phyloP scores from a whole-genome alignment of 371 early-diverging fungal genomes.

The Fennellomyces sp. region DNA sequence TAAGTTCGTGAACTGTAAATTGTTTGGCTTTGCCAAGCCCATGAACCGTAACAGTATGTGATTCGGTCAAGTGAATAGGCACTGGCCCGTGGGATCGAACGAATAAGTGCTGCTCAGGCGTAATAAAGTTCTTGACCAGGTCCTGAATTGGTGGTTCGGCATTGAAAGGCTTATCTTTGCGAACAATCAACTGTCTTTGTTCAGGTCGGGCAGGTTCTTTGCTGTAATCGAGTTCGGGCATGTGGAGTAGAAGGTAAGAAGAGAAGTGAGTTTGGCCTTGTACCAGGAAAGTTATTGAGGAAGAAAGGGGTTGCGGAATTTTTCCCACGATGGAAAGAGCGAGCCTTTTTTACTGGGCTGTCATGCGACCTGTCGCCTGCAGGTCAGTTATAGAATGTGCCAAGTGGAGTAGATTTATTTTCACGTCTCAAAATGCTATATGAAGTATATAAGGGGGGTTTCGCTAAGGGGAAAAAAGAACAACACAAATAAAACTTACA shows the following conservation, averaged over 20 bases:
- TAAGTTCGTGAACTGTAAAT: constrained; percentile 51
- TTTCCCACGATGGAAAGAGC: no score
- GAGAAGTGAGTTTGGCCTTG: no score
- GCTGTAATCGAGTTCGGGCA: constrained; percentile 30
- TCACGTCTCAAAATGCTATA: no score
- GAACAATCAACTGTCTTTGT: constrained; percentile 32
- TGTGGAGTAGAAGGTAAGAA: neutral
- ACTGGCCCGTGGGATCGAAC: constrained; percentile 88
- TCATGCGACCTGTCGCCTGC: neutral
- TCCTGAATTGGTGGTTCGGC: constrained; percentile 55
- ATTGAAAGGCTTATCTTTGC: constrained; percentile 57
- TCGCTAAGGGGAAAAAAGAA: neutral
- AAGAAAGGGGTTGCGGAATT: no score
- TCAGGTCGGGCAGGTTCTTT: constrained; percentile 31
- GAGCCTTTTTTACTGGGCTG: neutral
- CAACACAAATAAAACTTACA: neutral
- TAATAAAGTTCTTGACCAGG: constrained; percentile 55
- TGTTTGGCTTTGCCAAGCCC: constrained; percentile 7
- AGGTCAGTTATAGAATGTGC: neutral
- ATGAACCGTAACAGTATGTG: constrained; percentile 47
- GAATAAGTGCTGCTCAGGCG: constrained; percentile 57
- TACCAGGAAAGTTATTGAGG: no score
- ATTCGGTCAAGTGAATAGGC: constrained; percentile 59
- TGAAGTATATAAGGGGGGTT: neutral
- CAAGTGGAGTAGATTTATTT: no score